Evolutionary conservation across 2,329 filamentous ascomycete species (phyloP), one percentile per base, ranked within the genome.

Genomic region (Beauveria medogensis): DNA sequence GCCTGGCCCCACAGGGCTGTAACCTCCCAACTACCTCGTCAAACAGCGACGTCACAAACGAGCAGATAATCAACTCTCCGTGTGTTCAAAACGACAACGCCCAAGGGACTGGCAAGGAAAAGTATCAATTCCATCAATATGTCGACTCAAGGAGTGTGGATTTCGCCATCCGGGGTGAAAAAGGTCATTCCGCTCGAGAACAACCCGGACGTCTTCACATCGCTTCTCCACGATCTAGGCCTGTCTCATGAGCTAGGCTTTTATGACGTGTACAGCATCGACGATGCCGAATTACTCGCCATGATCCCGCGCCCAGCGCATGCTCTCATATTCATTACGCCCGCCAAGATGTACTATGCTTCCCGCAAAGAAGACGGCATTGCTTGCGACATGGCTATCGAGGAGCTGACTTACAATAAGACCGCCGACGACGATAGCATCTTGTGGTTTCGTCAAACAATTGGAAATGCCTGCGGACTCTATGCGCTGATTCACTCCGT

Each of bases 391-490:
- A 62, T 65, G 18, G 57, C 69, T 5, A 61, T 65, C 14, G 57
- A 69, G 5, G 64, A 68, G 10, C 41, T 71, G 34, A 71, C 70
- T 1, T 76, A 77, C 64, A 62, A 69, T 40, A 69, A 69, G 24
- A 64, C 65, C 8, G 73, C 73, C 2, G 66, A 68, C 0, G 88
- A 92, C 67, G 55, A 60, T 12, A 83, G 88, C 7, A 84, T 92
- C 1, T 77, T 90, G 20, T 95, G 90, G 90, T 94, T 91, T 76
- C 87, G 87, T 69, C 91, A 95, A 73, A 94, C 89, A 0, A 94
- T 95, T 67, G 83, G 85, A 62, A 88, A 94, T 70, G 89, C 90
- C 1, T 95, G 90, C 70, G 91, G 91, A 0, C 81, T 92, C 24
- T 91, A 92, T 68, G 91, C 86, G 0, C 77, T 94, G 5, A 72